Evolutionary conservation across 768 basidiomycete species (phyloP).

Genomic region (Mycena floridula): DNA sequence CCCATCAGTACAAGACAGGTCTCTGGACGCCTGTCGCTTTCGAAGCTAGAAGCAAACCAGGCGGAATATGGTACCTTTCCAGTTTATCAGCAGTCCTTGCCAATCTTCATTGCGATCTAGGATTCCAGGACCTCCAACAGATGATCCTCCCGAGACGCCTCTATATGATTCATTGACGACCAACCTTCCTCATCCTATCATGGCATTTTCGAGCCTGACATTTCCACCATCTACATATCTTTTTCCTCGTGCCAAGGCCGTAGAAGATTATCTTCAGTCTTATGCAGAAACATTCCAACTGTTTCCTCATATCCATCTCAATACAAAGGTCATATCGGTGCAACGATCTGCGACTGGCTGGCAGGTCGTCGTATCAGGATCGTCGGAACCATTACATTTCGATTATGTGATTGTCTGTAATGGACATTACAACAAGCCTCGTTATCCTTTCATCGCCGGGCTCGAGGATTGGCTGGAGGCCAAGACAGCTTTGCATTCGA

Average conservation of each 20-base stretch:
- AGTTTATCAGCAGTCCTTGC: no score
- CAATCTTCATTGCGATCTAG: conserved; percentile 21
- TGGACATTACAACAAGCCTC: conserved; percentile 66
- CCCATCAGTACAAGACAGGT: conserved; percentile 46
- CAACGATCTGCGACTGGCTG: conserved; percentile 34
- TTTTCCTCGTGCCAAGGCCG: conserved; percentile 55
- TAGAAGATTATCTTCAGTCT: conserved; percentile 62
- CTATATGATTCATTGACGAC: conserved; percentile 79
- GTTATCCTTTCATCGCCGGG: conserved; percentile 56
- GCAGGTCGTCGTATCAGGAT: conserved; percentile 39
- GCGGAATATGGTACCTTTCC: conserved; percentile 67
- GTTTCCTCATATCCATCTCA: conserved; percentile 52
- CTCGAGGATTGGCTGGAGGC: conserved; percentile 48
- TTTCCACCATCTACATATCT: conserved; percentile 72
- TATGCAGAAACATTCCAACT: conserved; percentile 64
- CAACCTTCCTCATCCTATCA: conserved; percentile 73
- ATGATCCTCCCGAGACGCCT: conserved; percentile 56
- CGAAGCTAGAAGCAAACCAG: conserved; percentile 60
- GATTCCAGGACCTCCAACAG: conserved; percentile 48
- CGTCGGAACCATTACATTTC: conserved; percentile 30
- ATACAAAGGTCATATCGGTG: conserved; percentile 46
- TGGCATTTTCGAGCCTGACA: conserved; percentile 57
- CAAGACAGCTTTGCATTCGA: conserved; percentile 56
- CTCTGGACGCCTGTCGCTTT: conserved; percentile 61
- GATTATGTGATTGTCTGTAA: conserved; percentile 73